Base-by-base conservation (phyloP, 495 filamentous ascomycete species). In the Acidiella bohemica region DNA sequence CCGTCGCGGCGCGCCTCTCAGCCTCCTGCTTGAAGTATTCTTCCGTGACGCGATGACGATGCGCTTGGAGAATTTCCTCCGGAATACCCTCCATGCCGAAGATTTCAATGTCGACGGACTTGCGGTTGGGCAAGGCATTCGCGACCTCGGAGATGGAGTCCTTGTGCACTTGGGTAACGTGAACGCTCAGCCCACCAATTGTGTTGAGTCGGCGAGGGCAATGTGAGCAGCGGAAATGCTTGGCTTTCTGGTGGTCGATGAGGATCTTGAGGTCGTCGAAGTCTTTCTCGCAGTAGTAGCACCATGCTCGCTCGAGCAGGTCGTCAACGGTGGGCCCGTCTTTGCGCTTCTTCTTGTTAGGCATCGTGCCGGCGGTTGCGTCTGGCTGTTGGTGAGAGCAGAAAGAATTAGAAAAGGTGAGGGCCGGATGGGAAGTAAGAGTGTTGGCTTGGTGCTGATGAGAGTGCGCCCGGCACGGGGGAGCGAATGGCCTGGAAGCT, bases 131-230 rank as follows among this genome's bases (percentile, higher is more conserved):
- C 4, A 96, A 66, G 9, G 92, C 86, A 70, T 95, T 93, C 47
- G 93, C 88, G 42, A 97, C 86, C 22, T 71, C 70, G 0, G 73
- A 73, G 12, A 96, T 67, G 20, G 72, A 78, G 57, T 96, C 88
- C 57, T 97, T 97, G 64, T 97, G 90, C 17, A 97, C 90, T 58
- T 97, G 92, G 51, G 82, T 90, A 86, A 96, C 82, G 57, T 97
- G 90, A 19, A 96, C 92, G 16, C 77, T 79, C 33, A 97, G 72
- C 86, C 90, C 90, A 67, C 92, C 92, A 36, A 88, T 90, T 1
- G 90, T 97, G 54, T 95, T 94, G 25, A 97, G 60, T 48, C 87
- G 70, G 44, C 90, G 75, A 17, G 72, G 72, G 56, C 90, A 97
- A 65, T 78, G 64, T 46, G 93, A 84, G 61, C 90, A 97, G 57